Evolutionary conservation across 2,329 filamentous ascomycete genomes (phyloP), one percentile per base, ranked within the genome.

Genomic region (Calonectria montana): DNA sequence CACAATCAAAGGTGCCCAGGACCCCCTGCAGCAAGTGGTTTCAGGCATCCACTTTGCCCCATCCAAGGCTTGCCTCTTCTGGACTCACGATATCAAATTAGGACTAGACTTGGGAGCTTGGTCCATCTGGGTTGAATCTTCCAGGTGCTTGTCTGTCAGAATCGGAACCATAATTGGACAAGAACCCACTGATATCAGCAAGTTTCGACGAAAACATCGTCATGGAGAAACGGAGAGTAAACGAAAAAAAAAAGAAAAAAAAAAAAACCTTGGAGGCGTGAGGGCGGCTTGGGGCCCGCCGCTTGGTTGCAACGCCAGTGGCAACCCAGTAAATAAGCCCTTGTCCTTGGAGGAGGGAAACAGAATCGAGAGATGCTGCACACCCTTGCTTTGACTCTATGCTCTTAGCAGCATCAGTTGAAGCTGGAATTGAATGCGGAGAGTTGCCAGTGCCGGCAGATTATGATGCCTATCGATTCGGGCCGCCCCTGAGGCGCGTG

Each of bases 21-120:
- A 45, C 25, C 74, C 77, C 77, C 68, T 77, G 77, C 64, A 65
- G 21, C 29, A 35, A 25, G 21, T 61, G 76, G 76, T 79, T 79
- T 79, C 77, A 79, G 70, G 47, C 71, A 71, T 71, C 75, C 70
- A 61, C 57, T 77, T 76, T 76, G 62, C 69, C 71, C 76, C 71
- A 57, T 61, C 75, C 75, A 75, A 48, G 70, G 76, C 39, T 59
- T 75, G 48, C 66, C 25, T 23, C 39, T 39, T 71, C 50, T 59
- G 67, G 39, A 70, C n/a, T 39, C 37, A 43, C 18, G 57, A 9
- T 10, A 23, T 75, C 70, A 15, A 74, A 78, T 75, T 53, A 35
- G 76, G 75, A 66, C 66, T 76, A 75, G 77, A 2, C 23, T 50
- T n/a, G 61, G 47, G 27, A 65, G 50, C 48, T 74, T 76, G 71